phyloP scores from a whole-genome alignment of 805 yeast species.

The Priceomyces melissophilus region DNA sequence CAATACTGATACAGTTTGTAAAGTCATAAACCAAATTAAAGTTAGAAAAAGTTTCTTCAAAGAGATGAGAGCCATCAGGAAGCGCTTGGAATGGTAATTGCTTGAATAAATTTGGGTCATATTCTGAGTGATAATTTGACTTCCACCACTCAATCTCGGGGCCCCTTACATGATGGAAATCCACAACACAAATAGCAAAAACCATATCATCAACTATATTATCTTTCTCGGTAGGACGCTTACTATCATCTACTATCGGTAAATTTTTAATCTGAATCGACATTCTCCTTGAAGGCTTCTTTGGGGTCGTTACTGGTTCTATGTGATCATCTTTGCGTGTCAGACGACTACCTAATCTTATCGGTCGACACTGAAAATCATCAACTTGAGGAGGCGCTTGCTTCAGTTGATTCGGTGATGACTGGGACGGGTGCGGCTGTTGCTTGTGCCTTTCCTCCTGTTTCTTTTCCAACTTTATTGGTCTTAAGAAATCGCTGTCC shows the following conservation, averaged over 20 bases:
- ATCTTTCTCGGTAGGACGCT: constrained; percentile 2
- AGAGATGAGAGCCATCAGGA: constrained; percentile 94
- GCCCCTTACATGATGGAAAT: constrained; percentile 88
- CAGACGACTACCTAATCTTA: constrained; percentile 21
- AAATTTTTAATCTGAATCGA: constrained; percentile 37
- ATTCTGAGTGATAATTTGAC: constrained; percentile 42
- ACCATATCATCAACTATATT: constrained; percentile 37
- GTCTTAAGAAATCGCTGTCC: constrained; percentile 15
- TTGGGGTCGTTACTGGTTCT: constrained; percentile 8
- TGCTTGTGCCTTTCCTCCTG: constrained; percentile 11
- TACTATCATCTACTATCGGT: constrained; percentile 23
- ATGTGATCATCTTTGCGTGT: background rate
- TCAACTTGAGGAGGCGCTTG: constrained; percentile 11
- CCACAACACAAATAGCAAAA: constrained; percentile 84
- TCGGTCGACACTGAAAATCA: constrained; percentile 38
- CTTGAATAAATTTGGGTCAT: constrained; percentile 62
- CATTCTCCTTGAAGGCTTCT: constrained; percentile 10
- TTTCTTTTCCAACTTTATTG: constrained; percentile 27
- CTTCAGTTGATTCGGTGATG: constrained; percentile 1
- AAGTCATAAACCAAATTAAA: constrained; percentile 79
- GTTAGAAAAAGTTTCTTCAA: constrained; percentile 88
- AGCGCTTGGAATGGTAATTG: constrained; percentile 89
- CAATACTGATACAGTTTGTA: constrained; percentile 43
- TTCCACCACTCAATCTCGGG: constrained; percentile 93
- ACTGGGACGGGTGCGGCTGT: background rate